Conservation (phyloP, 257 asterid species). For the Echites panduratus region DNA sequence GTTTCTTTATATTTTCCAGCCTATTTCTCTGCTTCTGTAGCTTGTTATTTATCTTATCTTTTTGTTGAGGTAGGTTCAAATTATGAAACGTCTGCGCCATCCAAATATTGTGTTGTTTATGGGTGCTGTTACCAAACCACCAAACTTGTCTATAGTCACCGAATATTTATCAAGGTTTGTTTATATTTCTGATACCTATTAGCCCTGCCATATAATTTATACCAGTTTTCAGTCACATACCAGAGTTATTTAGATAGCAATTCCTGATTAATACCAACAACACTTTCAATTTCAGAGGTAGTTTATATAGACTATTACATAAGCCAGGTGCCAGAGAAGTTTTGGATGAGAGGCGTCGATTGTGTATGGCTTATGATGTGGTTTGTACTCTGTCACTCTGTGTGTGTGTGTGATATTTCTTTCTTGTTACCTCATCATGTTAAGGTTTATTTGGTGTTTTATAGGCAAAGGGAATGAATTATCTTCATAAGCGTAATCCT, state of each 20-base stretch:
- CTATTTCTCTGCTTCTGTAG: background rate
- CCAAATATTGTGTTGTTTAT: constrained; percentile 96
- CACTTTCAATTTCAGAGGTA: constrained; percentile 59
- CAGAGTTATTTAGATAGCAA: constrained; percentile 2
- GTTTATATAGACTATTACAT: constrained; percentile 78
- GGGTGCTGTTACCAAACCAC: constrained; percentile 96
- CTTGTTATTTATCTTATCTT: constrained; percentile 21
- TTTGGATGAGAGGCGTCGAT: constrained; percentile 81
- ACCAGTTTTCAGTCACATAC: constrained; percentile 6
- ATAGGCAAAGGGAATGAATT: constrained; percentile 94
- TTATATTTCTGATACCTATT: background rate
- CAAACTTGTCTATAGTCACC: constrained; percentile 87
- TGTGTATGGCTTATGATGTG: constrained; percentile 94
- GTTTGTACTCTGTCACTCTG: constrained; percentile 24
- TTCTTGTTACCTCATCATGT: constrained; percentile 15
- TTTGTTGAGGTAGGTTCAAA: constrained; percentile 65
- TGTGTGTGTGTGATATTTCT: constrained; percentile 2
- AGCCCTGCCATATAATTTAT: constrained; percentile 1
- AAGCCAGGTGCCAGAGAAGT: constrained; percentile 75
- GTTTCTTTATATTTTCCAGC: too few relatives aligned
- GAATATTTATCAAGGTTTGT: constrained; percentile 82
- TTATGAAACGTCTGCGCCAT: constrained; percentile 90
- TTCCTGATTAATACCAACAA: constrained; percentile 17
- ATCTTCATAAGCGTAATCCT: constrained; percentile 87
- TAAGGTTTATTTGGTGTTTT: constrained; percentile 13